Percentiles rank a stretch among this genome's conserved stretches.
phyloP scores from a whole-genome alignment of 345 rosid species.

The Hypericum androsaemum region DNA sequence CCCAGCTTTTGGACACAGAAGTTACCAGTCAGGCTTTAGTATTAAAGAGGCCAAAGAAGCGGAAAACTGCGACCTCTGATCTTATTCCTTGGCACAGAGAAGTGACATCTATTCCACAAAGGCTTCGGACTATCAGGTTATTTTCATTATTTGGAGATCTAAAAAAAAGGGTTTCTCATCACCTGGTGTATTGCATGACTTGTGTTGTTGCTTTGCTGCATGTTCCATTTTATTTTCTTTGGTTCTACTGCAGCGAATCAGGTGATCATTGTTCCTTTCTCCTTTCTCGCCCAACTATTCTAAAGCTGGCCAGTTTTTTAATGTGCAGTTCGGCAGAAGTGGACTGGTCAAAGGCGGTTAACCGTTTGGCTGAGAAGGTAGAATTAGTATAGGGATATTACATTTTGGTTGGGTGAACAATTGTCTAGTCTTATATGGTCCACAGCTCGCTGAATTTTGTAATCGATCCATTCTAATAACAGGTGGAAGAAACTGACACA shows the following conservation, averaged over 20 bases:
- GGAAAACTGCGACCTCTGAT: constrained; percentile 45
- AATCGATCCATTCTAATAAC: constrained; percentile 14
- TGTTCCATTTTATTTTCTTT: too few relatives aligned
- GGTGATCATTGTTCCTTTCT: neutral
- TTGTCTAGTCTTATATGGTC: neutral
- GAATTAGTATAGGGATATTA: constrained; percentile 12
- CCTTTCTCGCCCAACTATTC: neutral
- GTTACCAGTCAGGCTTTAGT: constrained; percentile 23
- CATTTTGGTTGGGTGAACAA: neutral
- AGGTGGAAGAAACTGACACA: constrained; percentile 53
- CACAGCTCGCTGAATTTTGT: neutral
- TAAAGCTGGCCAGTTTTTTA: constrained; percentile 3
- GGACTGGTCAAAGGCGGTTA: constrained; percentile 59
- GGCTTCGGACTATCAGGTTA: constrained; percentile 59
- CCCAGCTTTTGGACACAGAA: constrained; percentile 21
- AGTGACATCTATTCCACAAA: constrained; percentile 28
- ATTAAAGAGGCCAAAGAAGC: constrained; percentile 45
- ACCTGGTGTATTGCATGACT: too few relatives aligned
- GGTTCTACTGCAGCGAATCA: neutral
- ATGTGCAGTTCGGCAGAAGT: constrained; percentile 55
- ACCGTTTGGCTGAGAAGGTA: constrained; percentile 69
- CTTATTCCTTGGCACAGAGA: constrained; percentile 63
- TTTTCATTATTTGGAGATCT: constrained; percentile 7
- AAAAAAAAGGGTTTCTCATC: too few relatives aligned
- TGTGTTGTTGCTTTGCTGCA: too few relatives aligned